Conservation (phyloP, 129 eudicot genomes). For the Lactuca sativa region DNA sequence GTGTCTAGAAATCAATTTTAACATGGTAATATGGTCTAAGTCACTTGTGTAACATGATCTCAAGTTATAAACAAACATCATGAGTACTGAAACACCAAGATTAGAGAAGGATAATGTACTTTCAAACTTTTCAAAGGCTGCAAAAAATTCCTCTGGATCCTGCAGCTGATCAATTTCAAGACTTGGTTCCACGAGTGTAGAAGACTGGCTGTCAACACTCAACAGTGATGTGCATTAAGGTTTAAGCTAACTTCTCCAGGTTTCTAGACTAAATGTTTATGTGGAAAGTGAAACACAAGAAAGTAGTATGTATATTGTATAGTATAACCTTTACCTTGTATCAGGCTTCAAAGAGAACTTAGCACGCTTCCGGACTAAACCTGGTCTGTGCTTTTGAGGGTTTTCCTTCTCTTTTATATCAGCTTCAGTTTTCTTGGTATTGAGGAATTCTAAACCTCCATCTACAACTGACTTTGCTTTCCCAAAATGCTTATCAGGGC, state of each 20-base stretch:
- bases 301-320: slow-evolving; percentile 13
- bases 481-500: slow-evolving; percentile 50
- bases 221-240: slow-evolving; percentile 18
- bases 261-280: slow-evolving; percentile 4
- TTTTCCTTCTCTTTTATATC: slow-evolving; percentile 36
- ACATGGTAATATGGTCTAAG: not conserved
- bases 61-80: slow-evolving; percentile 2
- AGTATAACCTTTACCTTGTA: slow-evolving; percentile 40
- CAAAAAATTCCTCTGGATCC: slow-evolving; percentile 69
- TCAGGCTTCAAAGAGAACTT: slow-evolving; percentile 63
- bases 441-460: slow-evolving; percentile 41
- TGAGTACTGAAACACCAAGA: slow-evolving; percentile 11
- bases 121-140: slow-evolving; percentile 62
- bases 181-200: slow-evolving; percentile 43
- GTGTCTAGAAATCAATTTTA: slow-evolving; percentile 43
- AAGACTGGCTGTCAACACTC: slow-evolving; percentile 49
- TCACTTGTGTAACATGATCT: slow-evolving; percentile 1
- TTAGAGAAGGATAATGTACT: slow-evolving; percentile 35
- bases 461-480: slow-evolving; percentile 55
- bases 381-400: slow-evolving; percentile 64
- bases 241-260: not conserved
- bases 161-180: slow-evolving; percentile 43
- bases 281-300: not conserved
- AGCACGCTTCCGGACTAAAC: slow-evolving; percentile 63
- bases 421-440: slow-evolving; percentile 33